A percentile compares a stretch with the other conserved stretches of the same genome.
These are phyloP conservation scores for Chloranthus sessilifolius DNA, from an alignment of 164 flowering plant genomes.

Conservation along the genomic window DNA sequence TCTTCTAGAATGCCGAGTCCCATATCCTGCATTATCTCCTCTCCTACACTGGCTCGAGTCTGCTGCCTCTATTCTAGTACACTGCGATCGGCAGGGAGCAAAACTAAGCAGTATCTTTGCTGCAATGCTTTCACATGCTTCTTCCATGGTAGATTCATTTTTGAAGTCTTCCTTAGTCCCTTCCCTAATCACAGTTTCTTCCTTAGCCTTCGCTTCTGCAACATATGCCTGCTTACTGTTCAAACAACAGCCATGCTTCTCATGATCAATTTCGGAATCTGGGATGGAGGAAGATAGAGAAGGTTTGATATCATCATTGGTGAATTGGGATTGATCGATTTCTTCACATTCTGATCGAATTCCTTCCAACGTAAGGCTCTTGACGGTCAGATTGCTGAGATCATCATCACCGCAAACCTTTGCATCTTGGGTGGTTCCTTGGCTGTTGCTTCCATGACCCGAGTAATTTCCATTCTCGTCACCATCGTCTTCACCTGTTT, in stretches of 20 bases:
- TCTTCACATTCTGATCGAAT: conserved; percentile 6
- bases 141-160: conserved; percentile 8
- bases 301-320: conserved; percentile 1
- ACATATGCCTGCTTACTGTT: neutral
- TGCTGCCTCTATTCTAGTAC: neutral
- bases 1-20: conserved; percentile 5
- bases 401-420: conserved; percentile 1
- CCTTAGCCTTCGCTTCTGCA: neutral
- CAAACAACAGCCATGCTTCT: neutral
- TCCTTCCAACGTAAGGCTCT: no score
- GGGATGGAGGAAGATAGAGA: neutral
- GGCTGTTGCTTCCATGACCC: conserved; percentile 9
- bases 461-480: conserved; percentile 9
- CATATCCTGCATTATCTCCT: neutral
- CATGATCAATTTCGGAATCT: neutral
- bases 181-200: conserved; percentile 1
- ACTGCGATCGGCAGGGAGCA: conserved; percentile 9
- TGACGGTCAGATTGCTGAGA: neutral
- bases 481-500: conserved; percentile 6
- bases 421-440: neutral
- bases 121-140: conserved; percentile 19
- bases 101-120: conserved; percentile 26
- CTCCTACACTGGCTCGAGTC: neutral
- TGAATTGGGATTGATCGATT: neutral
- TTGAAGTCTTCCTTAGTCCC: conserved; percentile 5